These are phyloP conservation scores for Pichia sporocuriosa DNA, from an alignment of 805 yeast genomes.

Conservation along the genomic window DNA sequence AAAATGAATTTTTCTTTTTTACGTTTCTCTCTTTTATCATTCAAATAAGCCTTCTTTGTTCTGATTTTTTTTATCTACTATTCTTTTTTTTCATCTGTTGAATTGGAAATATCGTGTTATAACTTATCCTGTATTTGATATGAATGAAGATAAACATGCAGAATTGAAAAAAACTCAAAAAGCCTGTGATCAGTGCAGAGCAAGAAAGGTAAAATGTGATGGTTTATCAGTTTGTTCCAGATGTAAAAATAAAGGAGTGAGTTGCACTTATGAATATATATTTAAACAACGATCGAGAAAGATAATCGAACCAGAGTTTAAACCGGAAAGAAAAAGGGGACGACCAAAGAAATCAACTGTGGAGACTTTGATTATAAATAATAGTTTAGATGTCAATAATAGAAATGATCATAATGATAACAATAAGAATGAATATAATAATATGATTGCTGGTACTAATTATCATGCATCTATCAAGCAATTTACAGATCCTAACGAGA, in stretches of 20 bases:
- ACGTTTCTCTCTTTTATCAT: too few species aligned
- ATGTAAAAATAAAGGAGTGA: constrained; percentile 30
- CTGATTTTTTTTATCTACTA: neutral
- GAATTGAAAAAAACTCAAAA: constrained; percentile 29
- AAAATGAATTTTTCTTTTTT: too few species aligned
- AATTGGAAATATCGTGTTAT: too few species aligned
- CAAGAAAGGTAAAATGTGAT: constrained; percentile 46
- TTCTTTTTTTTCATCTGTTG: neutral
- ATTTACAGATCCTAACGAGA: too few species aligned
- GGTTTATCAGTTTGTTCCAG: constrained; percentile 37
- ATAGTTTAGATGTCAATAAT: too few species aligned
- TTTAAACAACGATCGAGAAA: constrained; percentile 23
- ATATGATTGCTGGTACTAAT: too few species aligned
- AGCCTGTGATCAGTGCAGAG: constrained; percentile 47
- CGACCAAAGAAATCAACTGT: constrained; percentile 10
- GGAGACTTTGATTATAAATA: neutral
- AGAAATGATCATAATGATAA: too few species aligned
- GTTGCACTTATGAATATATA: constrained; percentile 33
- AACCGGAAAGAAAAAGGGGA: constrained; percentile 11
- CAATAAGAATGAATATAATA: too few species aligned
- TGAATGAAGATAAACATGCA: neutral
- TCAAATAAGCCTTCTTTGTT: too few species aligned
- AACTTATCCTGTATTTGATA: too few species aligned
- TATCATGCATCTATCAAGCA: too few species aligned
- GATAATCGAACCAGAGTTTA: neutral